phyloP scores from a whole-genome alignment of 495 filamentous ascomycete genomes.

The Penicillium parvum region DNA sequence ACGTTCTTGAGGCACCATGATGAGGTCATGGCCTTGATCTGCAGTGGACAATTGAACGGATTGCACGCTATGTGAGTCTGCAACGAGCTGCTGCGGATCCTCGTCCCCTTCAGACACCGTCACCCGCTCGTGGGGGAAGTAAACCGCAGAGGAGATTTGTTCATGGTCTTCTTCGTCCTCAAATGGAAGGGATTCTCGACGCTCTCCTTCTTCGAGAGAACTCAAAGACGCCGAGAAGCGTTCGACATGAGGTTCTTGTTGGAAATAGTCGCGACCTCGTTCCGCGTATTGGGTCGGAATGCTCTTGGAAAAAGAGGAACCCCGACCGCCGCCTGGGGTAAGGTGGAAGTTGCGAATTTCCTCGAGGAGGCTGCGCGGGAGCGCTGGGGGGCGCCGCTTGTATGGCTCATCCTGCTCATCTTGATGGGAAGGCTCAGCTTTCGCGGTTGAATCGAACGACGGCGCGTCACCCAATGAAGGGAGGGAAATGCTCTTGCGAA shows the following conservation, averaged over 20 bases:
- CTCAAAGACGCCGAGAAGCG: constrained; percentile 21
- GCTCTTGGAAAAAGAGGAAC: constrained; percentile 52
- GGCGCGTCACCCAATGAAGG: constrained; percentile 28
- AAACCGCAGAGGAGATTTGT: constrained; percentile 91
- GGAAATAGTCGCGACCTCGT: constrained; percentile 30
- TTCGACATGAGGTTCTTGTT: constrained; percentile 18
- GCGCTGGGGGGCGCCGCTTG: constrained; percentile 25
- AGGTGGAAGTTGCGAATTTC: constrained; percentile 60
- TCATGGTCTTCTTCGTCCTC: constrained; percentile 85
- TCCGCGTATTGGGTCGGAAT: constrained; percentile 46
- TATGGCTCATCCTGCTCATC: constrained; percentile 20
- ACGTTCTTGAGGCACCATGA: constrained; percentile 32
- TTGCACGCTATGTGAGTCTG: constrained; percentile 33
- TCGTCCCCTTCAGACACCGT: constrained; percentile 33
- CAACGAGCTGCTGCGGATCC: constrained; percentile 42
- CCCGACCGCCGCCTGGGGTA: constrained; percentile 48
- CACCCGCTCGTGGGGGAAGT: constrained; percentile 81
- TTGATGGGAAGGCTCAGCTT: constrained; percentile 6
- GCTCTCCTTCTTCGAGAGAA: constrained; percentile 25
- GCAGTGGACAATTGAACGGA: constrained; percentile 33
- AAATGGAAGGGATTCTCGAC: constrained; percentile 41
- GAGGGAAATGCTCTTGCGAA: constrained; percentile 34
- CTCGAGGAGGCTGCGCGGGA: constrained; percentile 52
- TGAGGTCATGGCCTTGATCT: constrained; percentile 27
- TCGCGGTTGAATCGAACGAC: constrained; percentile 13